These are phyloP conservation scores for Daedalea quercina DNA, from an alignment of 768 basidiomycete species.

Conservation along the genomic window DNA sequence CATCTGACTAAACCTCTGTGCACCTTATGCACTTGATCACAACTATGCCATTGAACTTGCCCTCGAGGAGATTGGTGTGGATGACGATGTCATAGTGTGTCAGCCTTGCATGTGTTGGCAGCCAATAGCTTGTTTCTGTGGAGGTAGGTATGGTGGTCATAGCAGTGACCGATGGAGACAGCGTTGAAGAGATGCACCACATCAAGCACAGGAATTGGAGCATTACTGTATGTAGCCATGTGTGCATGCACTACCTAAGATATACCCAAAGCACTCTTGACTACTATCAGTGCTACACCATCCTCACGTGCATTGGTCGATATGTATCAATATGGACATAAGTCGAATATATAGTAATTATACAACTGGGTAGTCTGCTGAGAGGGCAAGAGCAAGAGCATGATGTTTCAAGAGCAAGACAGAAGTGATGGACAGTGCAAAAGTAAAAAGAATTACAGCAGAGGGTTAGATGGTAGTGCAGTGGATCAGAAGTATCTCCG, in stretches of 20 bases:
- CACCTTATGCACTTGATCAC: conserved; percentile 45
- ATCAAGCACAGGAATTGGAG: no score
- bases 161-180: not conserved
- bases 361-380: not conserved
- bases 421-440: not conserved
- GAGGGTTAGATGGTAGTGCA: not conserved
- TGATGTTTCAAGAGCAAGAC: not conserved
- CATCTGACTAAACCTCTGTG: not conserved
- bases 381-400: not conserved
- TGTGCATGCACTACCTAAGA: no score
- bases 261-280: not conserved
- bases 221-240: no score
- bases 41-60: conserved; percentile 71
- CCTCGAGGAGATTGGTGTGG: conserved; percentile 75
- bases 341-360: not conserved
- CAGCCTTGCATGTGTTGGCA: conserved; percentile 62
- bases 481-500: not conserved
- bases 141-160: not conserved
- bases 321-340: conserved; percentile 21
- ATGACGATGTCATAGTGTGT: conserved; percentile 75
- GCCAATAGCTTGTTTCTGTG: conserved; percentile 33
- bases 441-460: no score
- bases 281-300: not conserved
- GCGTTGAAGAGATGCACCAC: no score
- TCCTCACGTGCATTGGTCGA: not conserved